phyloP scores from a whole-genome alignment of 2,329 filamentous ascomycete genomes.

The Chaetomium strumarium region DNA sequence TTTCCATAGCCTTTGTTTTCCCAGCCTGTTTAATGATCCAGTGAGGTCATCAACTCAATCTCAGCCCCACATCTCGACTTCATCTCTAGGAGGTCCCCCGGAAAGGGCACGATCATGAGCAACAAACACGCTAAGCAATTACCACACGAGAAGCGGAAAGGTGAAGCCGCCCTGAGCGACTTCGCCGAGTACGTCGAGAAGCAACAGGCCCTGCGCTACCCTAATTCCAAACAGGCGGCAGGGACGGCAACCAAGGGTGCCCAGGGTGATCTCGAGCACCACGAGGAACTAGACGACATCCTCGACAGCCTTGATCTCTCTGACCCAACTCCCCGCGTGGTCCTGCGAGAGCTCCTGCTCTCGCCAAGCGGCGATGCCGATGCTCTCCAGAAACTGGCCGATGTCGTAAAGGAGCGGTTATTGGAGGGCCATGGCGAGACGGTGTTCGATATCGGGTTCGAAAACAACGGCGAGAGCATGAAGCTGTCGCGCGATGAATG shows the following conservation, averaged over 20 bases:
- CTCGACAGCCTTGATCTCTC: conserved; percentile 79
- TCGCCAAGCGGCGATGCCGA: conserved; percentile 45
- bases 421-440: conserved; percentile 83
- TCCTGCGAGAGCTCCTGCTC: conserved; percentile 72
- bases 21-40: conserved; percentile 5
- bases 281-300: conserved; percentile 85
- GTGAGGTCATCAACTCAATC: conserved; percentile 7
- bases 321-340: conserved; percentile 62
- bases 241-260: conserved; percentile 26
- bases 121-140: conserved; percentile 54
- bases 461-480: conserved; percentile 86
- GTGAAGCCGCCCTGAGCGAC: conserved; percentile 85
- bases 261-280: conserved; percentile 42
- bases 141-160: conserved; percentile 74
- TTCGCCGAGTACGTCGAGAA: conserved; percentile 97
- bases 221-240: conserved; percentile 31
- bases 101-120: conserved; percentile 39
- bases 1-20: background rate
- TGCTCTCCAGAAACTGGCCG: conserved; percentile 58
- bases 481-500: conserved; percentile 68
- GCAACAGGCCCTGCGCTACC: conserved; percentile 72
- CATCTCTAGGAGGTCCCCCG: background rate
- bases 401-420: conserved; percentile 62
- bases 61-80: background rate
- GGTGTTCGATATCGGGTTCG: conserved; percentile 85